These are phyloP conservation scores for Russula vinacea DNA, from an alignment of 768 basidiomycete species.

Conservation along the genomic window DNA sequence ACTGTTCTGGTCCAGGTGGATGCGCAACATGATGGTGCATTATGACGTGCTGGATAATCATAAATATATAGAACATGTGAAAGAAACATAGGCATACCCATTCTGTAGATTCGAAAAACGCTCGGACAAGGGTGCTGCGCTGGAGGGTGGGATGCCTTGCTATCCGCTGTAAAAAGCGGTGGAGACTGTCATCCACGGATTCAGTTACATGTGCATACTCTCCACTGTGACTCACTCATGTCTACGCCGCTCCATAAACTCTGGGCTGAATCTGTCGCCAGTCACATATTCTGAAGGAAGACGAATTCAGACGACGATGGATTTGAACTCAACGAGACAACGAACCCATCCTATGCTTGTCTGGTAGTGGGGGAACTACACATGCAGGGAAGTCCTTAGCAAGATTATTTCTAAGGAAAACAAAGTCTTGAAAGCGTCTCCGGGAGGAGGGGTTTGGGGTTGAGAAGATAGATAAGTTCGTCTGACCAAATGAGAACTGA, in stretches of 20 bases:
- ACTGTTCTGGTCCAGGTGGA: conserved; percentile 79
- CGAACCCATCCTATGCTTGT: conserved; percentile 93
- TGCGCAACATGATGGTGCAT: conserved; percentile 97
- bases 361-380: conserved; percentile 95
- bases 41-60: conserved; percentile 68
- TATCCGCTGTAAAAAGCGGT: conserved; percentile 87
- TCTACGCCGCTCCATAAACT: conserved; percentile 93
- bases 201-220: conserved; percentile 17
- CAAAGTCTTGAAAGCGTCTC: conserved; percentile 95
- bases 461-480: conserved; percentile 85
- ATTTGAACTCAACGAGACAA: conserved; percentile 22
- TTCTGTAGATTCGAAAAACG: conserved; percentile 97
- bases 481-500: conserved; percentile 47
- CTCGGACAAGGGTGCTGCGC: conserved; percentile 83
- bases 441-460: conserved; percentile 69
- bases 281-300: conserved; percentile 81
- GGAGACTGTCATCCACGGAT: conserved; percentile 53
- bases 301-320: conserved; percentile 3
- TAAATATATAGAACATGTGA: conserved; percentile 20
- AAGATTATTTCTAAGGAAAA: conserved; percentile 86
- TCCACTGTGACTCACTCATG: conserved; percentile 58
- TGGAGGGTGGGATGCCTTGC: conserved; percentile 93
- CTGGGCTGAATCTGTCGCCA: conserved; percentile 93
- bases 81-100: conserved; percentile 61
- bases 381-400: conserved; percentile 93